Conservation (phyloP, 192 early-diverging fungal genomes). For the Podila verticillata region DNA sequence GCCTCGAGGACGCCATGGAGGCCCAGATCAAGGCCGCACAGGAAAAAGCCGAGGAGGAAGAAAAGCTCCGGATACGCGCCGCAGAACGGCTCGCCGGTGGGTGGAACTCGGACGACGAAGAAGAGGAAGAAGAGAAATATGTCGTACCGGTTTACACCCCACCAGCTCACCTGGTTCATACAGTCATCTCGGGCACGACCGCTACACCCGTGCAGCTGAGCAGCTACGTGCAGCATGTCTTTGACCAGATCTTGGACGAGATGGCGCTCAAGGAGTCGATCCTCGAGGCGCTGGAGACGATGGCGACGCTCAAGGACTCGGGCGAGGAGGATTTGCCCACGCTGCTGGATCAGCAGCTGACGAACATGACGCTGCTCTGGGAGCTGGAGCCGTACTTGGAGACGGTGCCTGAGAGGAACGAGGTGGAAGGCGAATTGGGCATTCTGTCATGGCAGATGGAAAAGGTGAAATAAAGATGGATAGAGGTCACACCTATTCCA, state of each 20-base stretch:
- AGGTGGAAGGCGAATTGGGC: conserved; percentile 16
- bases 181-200: conserved; percentile 22
- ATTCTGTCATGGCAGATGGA: conserved; percentile 46
- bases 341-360: conserved; percentile 39
- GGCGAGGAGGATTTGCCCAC: conserved; percentile 39
- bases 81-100: background rate
- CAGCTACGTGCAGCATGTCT: conserved; percentile 20
- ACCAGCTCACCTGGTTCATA: conserved; percentile 7
- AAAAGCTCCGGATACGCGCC: background rate
- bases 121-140: background rate
- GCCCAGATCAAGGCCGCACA: conserved; percentile 27
- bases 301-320: conserved; percentile 26
- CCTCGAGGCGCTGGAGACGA: conserved; percentile 36
- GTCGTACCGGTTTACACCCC: conserved; percentile 21
- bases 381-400: conserved; percentile 47
- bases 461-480: conserved; percentile 23
- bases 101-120: background rate
- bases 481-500: background rate
- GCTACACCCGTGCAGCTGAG: conserved; percentile 27
- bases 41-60: conserved; percentile 2
- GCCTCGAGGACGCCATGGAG: conserved; percentile 13
- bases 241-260: conserved; percentile 32
- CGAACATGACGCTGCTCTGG: conserved; percentile 36
- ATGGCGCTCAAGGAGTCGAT: conserved; percentile 35
- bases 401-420: conserved; percentile 29